Base-by-base conservation (phyloP, 2,329 filamentous ascomycete genomes). In the Aspergillus ochraceoroseus region DNA sequence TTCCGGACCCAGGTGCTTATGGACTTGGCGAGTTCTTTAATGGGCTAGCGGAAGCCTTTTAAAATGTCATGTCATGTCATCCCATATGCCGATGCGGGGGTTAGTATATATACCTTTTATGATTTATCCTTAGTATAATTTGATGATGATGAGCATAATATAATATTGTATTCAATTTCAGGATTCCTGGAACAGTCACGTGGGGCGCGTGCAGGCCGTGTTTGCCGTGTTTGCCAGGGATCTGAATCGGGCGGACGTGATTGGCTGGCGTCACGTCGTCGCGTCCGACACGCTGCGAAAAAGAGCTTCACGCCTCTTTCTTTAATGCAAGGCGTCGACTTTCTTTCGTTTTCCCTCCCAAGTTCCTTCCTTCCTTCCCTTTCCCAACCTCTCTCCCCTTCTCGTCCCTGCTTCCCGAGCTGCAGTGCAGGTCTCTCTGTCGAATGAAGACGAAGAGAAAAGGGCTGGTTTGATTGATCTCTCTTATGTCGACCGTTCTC, bases 1-100 rank as follows among this genome's bases (percentile, higher is more conserved):
- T 87, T 12, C 82, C 83, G 12, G 84, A 87, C 67, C 84, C 84
- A 2, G 82, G 82, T 18, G 82, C 82, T 4, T 74, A 78, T 44
- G 92, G 92, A n/a, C 80, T 96, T 51, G 82, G 83, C 22, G 79
- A 82, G 62, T 89, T 98, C 67, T 83, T 95, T 66, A 69, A 76
- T 30, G 92, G 90, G 0, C 60, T 96, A 55, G 82, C 83, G 38
- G 76, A 79, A 52, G 72, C 63, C 22, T 32, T 59, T 59, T 54
- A 61, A 63, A 22, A 18, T 20, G n/a, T n/a, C n/a, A n/a, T n/a
- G n/a, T n/a, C n/a, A n/a, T n/a, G n/a, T n/a, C n/a, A n/a, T n/a
- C n/a, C n/a, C n/a, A n/a, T n/a, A n/a, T n/a, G n/a, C n/a, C n/a
- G n/a, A n/a, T n/a, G n/a, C 13, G 15, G 27, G 8, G 22, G 11